Conservation (phyloP, 305 asterid species). For the Solanum hybrid region DNA sequence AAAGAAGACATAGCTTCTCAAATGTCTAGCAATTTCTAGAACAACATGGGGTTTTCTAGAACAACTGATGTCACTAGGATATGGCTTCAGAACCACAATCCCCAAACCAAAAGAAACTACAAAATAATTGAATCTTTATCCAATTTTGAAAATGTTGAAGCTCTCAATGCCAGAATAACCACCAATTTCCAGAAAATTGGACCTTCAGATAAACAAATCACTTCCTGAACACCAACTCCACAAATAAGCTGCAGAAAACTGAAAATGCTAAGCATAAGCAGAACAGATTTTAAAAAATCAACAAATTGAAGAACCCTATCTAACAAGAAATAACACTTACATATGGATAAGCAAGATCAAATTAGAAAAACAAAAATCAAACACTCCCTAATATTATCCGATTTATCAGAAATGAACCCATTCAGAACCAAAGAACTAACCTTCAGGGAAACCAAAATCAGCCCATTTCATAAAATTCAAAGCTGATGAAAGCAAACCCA, state of each 20-base stretch:
- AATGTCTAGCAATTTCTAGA: constrained; percentile 1
- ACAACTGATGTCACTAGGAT: neutral
- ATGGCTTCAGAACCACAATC: neutral
- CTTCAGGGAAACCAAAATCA: neutral
- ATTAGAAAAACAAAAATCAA: neutral
- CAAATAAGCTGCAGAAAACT: neutral
- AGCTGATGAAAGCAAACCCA: neutral
- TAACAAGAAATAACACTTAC: neutral
- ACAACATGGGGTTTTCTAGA: neutral
- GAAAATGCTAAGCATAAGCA: neutral
- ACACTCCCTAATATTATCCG: neutral
- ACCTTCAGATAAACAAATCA: neutral
- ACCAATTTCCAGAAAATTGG: neutral
- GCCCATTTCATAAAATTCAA: neutral
- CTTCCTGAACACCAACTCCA: neutral
- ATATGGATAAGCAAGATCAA: neutral
- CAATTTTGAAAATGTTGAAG: neutral
- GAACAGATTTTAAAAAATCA: neutral
- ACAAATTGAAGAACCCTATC: neutral
- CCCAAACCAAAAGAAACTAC: neutral
- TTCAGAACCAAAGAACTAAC: neutral
- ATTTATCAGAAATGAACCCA: neutral
- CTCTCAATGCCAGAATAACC: neutral
- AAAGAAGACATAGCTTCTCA: constrained; percentile 32
- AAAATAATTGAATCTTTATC: neutral